Evolutionary conservation across 2,329 filamentous ascomycete species (phyloP), one percentile per base, ranked within the genome.

Genomic region (Alternaria arborescens): DNA sequence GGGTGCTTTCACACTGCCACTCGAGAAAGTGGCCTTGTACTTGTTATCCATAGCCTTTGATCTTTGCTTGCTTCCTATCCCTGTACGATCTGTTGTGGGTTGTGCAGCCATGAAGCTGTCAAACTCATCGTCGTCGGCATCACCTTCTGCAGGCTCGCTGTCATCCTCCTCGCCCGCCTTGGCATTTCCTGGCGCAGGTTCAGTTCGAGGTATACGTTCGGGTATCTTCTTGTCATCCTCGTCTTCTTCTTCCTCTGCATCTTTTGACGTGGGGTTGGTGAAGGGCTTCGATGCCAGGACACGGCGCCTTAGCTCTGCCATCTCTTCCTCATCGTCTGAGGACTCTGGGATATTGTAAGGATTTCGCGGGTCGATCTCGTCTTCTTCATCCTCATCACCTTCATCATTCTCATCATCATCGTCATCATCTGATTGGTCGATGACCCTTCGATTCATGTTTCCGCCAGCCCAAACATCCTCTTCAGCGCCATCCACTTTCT

Each of bases 231-330:
- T 68, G 16, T 72, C 69, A 16, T 67, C 62, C 62, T 85, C 68
- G 14, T 72, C 70, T 8, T 66, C 62, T 8, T 70, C 64, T 3
- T 66, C 56, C 8, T 64, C 28, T 12, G 28, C 53, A 34, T 65
- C 60, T 34, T 67, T 78, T 71, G 46, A 80, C 48, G 62, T 78
- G 10, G 85, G 80, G 66, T 91, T 91, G 42, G 90, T 82, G 72
- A 99, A 99, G 0, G 93, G 88, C 75, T 94, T 97, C 7, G 94
- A 97, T 7, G 90, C 91, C 2, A 99, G 86, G n/a, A 98, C 93
- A 70, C 92, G 92, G 55, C 91, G 88, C 50, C 95, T 87, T 53
- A 99, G 89, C 73, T 97, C 94, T 36, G 92, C 94, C 94, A 98
- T 98, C 74, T 93, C 89, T 53, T 91, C 91, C 70, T 96, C 93